A percentile compares a stretch with the other conserved stretches of the same genome.
Evolutionary conservation across 1,284 basidiomycete species (phyloP).

Genomic region (Butyriboletus appendiculatus): DNA sequence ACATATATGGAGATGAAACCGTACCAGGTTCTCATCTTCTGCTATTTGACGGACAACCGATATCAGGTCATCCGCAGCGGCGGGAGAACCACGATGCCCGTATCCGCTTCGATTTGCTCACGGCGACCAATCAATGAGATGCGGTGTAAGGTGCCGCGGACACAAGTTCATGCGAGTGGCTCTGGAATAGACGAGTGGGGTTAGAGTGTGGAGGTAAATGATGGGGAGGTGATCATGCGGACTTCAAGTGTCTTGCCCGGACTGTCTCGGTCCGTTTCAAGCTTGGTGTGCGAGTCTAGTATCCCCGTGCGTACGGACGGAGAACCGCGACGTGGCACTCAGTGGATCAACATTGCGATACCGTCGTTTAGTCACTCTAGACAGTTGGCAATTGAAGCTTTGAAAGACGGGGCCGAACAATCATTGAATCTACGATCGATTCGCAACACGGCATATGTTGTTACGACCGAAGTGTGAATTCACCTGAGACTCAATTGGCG

Average conservation of each 20-base stretch:
- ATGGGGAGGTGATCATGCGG: constrained; percentile 14
- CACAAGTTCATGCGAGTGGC: not conserved
- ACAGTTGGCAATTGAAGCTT: not conserved
- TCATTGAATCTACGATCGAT: not conserved
- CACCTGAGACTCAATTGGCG: too few species aligned
- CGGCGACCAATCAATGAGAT: not conserved
- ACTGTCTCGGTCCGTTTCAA: not conserved
- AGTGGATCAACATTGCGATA: not conserved
- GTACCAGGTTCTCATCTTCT: not conserved
- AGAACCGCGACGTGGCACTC: not conserved
- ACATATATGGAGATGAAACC: not conserved
- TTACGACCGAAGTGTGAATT: not conserved
- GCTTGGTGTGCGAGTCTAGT: not conserved
- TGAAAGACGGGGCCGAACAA: not conserved
- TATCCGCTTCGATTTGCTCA: not conserved
- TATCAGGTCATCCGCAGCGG: not conserved
- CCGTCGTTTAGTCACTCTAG: not conserved
- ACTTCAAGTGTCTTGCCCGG: not conserved
- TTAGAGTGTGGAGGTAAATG: not conserved
- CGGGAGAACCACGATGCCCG: not conserved
- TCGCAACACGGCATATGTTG: not conserved
- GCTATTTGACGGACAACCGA: constrained; percentile 1
- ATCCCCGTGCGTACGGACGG: not conserved
- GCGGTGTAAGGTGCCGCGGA: not conserved
- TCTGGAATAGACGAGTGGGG: constrained; percentile 9